These are phyloP conservation scores for Farysia itapuensis DNA, from an alignment of 1,284 basidiomycete genomes.

Conservation along the genomic window DNA sequence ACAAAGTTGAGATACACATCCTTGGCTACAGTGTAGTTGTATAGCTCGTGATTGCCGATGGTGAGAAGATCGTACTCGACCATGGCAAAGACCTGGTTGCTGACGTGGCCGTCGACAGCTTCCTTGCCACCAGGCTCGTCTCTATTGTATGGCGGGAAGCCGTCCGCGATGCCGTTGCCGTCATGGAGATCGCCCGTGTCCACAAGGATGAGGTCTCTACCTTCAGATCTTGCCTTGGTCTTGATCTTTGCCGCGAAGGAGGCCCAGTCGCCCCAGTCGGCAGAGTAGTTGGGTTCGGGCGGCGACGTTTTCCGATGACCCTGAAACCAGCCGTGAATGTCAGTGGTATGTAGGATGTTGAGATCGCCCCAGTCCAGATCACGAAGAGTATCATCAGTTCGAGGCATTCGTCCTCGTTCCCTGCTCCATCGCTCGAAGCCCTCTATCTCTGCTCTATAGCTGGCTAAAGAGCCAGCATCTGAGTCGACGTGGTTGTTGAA, in stretches of 20 bases:
- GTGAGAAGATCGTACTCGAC: slow-evolving; percentile 80
- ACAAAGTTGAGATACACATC: slow-evolving; percentile 80
- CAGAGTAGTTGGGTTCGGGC: slow-evolving; percentile 56
- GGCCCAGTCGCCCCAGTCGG: slow-evolving; percentile 59
- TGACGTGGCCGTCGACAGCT: slow-evolving; percentile 49
- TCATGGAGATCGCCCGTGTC: slow-evolving; percentile 57
- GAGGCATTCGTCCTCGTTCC: slow-evolving; percentile 41
- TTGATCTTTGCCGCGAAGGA: slow-evolving; percentile 56
- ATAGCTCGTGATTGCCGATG: slow-evolving; percentile 88
- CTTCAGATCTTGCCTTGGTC: slow-evolving; percentile 32
- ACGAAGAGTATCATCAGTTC: slow-evolving; percentile 42
- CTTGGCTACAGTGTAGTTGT: slow-evolving; percentile 73
- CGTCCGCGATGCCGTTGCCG: slow-evolving; percentile 56
- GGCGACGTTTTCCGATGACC: slow-evolving; percentile 54
- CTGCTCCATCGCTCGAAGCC: slow-evolving; percentile 31
- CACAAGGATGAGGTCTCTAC: slow-evolving; percentile 56
- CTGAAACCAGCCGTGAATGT: slow-evolving; percentile 67
- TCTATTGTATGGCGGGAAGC: slow-evolving; percentile 33
- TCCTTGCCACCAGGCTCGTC: slow-evolving; percentile 35
- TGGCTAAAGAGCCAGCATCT: slow-evolving; percentile 21
- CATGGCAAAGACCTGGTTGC: slow-evolving; percentile 64
- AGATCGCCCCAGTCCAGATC: slow-evolving; percentile 75
- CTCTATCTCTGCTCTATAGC: slow-evolving; percentile 27
- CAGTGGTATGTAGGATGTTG: slow-evolving; percentile 78
- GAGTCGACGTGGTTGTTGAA: slow-evolving; percentile 28